Evolutionary conservation across 257 asterid species (phyloP), one percentile per base, ranked within the genome.

Genomic region (Solanum ossicruentum): DNA sequence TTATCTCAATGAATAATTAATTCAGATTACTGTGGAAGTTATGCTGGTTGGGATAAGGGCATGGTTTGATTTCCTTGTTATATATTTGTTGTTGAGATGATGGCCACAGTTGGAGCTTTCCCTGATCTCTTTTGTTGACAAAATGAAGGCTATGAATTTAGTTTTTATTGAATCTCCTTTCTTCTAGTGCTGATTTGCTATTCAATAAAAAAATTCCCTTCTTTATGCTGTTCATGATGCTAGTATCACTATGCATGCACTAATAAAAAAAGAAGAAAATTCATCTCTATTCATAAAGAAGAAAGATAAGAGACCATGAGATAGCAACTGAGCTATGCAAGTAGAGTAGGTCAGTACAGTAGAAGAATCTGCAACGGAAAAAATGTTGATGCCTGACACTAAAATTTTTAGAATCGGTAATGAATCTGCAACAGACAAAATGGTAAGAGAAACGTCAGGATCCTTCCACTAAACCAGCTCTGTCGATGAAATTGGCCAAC

Each of bases 111-210:
- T 85, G 73, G 79, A 11, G 61, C 49, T 80, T 52, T 87, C 67
- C 84, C 39, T 56, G 41, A 69, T 57, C 84, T 87, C 81, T 84
- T 63, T 84, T 86, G 88, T 85, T 81, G 84, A 75, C 47, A 52
- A 28, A 85, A 85, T 52, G 81, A 82, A 87, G 85, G 89, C 88
- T 55, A 18, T 85, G 84, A 72, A 72, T 85, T 87, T 90, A 57
- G 90, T 86, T 82, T 84, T 87, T 70, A 83, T 81, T n/a, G 81
- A 36, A 81, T 87, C 84, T 57, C 85, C 84, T 82, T 84, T 84
- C 51, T 58, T 73, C 85, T 83, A 85, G 83, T 72, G 85, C 55
- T 26, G 87, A 56, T 85, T 82, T 85, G 80, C 88, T 71, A 80
- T 61, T 87, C 81, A 26, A 85, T 85, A 26, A 80, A 70, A 85